A percentile compares a stretch with the other conserved stretches of the same genome.
Evolutionary conservation across 1,284 basidiomycete species (phyloP).

Genomic region (Heterobasidion annosum): DNA sequence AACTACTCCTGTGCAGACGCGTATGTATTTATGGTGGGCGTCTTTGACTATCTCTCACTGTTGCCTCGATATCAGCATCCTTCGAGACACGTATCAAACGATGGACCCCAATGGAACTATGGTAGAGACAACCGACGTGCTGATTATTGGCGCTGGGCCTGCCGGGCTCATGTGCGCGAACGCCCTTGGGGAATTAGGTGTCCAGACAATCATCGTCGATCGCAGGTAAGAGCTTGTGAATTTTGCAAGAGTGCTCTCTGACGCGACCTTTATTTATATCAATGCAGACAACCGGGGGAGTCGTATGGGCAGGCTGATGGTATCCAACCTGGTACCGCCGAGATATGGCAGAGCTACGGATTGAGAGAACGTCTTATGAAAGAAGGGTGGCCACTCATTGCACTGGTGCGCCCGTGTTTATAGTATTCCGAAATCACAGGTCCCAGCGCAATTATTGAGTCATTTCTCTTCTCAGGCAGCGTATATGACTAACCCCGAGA

Average conservation of each 20-base stretch:
- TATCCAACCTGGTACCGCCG: neutral
- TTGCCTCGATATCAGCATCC: neutral
- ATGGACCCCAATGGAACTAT: neutral
- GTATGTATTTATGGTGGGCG: too few relatives aligned
- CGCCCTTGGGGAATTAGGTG: conserved; percentile 18
- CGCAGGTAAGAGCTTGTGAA: neutral
- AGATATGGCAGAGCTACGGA: conserved; percentile 8
- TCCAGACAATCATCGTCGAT: conserved; percentile 16
- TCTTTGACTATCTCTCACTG: neutral
- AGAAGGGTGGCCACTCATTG: too few relatives aligned
- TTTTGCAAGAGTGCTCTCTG: neutral
- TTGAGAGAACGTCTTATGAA: neutral
- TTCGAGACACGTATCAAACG: neutral
- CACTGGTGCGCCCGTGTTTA: too few relatives aligned
- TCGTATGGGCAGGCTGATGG: neutral
- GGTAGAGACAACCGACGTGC: conserved; percentile 17
- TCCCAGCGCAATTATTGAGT: too few relatives aligned
- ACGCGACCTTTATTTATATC: too few relatives aligned
- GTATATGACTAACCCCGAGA: too few relatives aligned
- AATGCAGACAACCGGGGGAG: neutral
- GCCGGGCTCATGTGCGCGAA: conserved; percentile 23
- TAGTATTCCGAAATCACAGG: too few relatives aligned
- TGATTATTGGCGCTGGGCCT: conserved; percentile 25
- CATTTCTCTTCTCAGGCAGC: too few relatives aligned
- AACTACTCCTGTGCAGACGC: too few relatives aligned